A percentile compares a stretch with the other conserved stretches of the same genome.
Conservation (phyloP, 805 yeast species). For the Wickerhamiella sorbophila region DNA sequence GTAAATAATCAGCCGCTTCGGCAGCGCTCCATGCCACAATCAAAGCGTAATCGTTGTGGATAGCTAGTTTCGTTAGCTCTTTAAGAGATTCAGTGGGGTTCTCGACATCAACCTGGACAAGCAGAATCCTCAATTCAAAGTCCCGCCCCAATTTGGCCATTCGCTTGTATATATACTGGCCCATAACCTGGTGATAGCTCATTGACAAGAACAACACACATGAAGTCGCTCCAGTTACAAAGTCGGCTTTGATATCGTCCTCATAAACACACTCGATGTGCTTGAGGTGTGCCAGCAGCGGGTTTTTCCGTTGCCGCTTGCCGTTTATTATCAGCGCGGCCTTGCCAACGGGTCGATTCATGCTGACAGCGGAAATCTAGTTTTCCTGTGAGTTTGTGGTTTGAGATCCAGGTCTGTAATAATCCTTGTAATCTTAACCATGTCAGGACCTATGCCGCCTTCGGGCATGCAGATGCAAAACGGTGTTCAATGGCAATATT, state of each 20-base stretch:
- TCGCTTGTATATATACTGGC: slow-evolving; percentile 29
- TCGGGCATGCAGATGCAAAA: slow-evolving; percentile 23
- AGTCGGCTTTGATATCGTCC: slow-evolving; percentile 25
- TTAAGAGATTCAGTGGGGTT: slow-evolving; percentile 24
- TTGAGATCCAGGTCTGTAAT: no score
- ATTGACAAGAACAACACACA: slow-evolving; percentile 27
- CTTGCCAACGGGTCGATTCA: background rate
- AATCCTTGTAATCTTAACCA: background rate
- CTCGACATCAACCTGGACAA: slow-evolving; percentile 29
- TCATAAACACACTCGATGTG: slow-evolving; percentile 20
- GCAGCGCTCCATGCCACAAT: slow-evolving; percentile 25
- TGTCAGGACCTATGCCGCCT: slow-evolving; percentile 21
- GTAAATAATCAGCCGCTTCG: slow-evolving; percentile 28
- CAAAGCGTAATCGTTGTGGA: slow-evolving; percentile 23
- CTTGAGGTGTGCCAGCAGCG: slow-evolving; percentile 17
- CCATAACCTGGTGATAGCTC: slow-evolving; percentile 26
- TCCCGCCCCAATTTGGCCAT: slow-evolving; percentile 24
- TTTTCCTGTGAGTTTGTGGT: no score
- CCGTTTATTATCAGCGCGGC: background rate
- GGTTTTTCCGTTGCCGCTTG: slow-evolving; percentile 21
- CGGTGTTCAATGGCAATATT: slow-evolving; percentile 37
- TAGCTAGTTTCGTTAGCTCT: slow-evolving; percentile 24
- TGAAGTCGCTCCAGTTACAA: slow-evolving; percentile 22
- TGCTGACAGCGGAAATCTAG: no score
- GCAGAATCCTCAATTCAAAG: slow-evolving; percentile 22